Conservation (phyloP, 805 yeast species). For the Ogataea philodendri region DNA sequence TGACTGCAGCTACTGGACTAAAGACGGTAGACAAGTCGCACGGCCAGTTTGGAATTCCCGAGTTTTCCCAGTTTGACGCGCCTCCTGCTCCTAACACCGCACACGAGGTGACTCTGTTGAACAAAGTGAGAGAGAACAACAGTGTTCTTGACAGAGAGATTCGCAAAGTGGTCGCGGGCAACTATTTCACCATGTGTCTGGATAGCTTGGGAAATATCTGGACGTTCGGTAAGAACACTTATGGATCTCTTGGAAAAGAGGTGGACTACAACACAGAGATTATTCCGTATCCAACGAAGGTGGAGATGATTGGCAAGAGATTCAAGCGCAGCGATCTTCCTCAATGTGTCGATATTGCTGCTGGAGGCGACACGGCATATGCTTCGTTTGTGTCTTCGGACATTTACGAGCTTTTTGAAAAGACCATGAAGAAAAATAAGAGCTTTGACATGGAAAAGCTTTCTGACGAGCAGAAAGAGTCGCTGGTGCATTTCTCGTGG, state of each 20-base stretch:
- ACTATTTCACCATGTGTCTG: constrained; percentile 66
- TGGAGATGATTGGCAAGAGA: constrained; percentile 40
- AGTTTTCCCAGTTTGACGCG: constrained; percentile 59
- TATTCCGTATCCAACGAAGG: constrained; percentile 64
- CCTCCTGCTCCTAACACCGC: constrained; percentile 49
- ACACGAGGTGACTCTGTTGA: constrained; percentile 57
- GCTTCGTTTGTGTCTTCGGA: constrained; percentile 41
- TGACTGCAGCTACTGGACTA: constrained; percentile 58
- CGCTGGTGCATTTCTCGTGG: constrained; percentile 52
- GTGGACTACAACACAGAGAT: constrained; percentile 64
- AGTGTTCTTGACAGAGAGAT: constrained; percentile 43
- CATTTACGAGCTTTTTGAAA: constrained; percentile 37
- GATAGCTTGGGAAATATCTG: constrained; percentile 68
- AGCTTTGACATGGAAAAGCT: constrained; percentile 19
- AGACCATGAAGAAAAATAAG: constrained; percentile 22
- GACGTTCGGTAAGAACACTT: constrained; percentile 82
- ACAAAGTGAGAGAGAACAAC: constrained; percentile 39
- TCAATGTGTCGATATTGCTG: constrained; percentile 53
- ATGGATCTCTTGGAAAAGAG: constrained; percentile 80
- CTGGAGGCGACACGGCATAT: constrained; percentile 67
- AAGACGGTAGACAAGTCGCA: constrained; percentile 41
- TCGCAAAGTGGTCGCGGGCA: constrained; percentile 67
- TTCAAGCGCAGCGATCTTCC: constrained; percentile 44
- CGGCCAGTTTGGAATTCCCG: constrained; percentile 87
- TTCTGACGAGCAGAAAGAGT: constrained; percentile 26